These are phyloP conservation scores for Aaosphaeria arxii DNA, from an alignment of 2,329 filamentous ascomycete genomes.

Conservation along the genomic window DNA sequence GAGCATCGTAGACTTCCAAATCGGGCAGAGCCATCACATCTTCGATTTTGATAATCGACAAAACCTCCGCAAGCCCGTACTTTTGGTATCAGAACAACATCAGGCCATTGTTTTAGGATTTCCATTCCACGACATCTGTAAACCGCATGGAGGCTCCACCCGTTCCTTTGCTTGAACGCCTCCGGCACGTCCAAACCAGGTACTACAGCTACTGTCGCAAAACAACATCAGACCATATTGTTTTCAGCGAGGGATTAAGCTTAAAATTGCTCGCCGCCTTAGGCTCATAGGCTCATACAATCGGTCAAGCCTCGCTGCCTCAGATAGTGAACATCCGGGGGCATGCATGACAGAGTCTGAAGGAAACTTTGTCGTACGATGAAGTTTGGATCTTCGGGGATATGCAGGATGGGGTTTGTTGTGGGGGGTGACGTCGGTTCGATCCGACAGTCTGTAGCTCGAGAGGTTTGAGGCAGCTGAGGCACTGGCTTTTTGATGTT, in stretches of 20 bases:
- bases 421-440: too few relatives aligned
- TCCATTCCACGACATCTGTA: not conserved
- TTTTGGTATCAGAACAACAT: conserved; percentile 24
- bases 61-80: not conserved
- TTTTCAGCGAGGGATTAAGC: conserved; percentile 13
- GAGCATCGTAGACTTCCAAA: too few relatives aligned
- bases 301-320: conserved; percentile 8
- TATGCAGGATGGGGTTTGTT: too few relatives aligned
- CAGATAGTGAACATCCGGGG: conserved; percentile 11
- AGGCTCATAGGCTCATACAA: not conserved
- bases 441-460: too few relatives aligned
- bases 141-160: conserved; percentile 1
- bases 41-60: too few relatives aligned
- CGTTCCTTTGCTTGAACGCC: not conserved
- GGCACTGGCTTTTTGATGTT: too few relatives aligned
- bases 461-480: too few relatives aligned
- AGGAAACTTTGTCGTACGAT: conserved; percentile 38
- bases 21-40: too few relatives aligned
- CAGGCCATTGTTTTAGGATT: conserved; percentile 20
- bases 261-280: conserved; percentile 1
- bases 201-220: conserved; percentile 2
- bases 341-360: conserved; percentile 17
- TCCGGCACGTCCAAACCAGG: not conserved
- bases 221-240: conserved; percentile 15
- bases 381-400: conserved; percentile 23